A percentile compares a stretch with the other conserved stretches of the same genome.
phyloP scores from a whole-genome alignment of 768 basidiomycete species.

The Podaxis carcinomalis region DNA sequence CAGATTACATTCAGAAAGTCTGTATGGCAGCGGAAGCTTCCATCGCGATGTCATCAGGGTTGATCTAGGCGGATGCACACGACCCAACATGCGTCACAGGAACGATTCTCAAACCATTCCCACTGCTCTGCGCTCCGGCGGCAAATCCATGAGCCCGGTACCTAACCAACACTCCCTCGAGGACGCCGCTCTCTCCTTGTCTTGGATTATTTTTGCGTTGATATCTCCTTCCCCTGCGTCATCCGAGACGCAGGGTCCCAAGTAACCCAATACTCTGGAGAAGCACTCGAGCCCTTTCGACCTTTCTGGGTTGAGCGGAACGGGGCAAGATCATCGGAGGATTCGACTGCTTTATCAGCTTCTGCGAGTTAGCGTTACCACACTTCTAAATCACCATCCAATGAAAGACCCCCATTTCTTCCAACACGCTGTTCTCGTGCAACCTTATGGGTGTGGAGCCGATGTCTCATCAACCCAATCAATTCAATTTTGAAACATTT shows the following conservation, averaged over 20 bases:
- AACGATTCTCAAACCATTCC: slow-evolving; percentile 24
- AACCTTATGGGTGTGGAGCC: slow-evolving; percentile 35
- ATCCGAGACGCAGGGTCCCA: not conserved
- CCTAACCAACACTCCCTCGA: slow-evolving; percentile 10
- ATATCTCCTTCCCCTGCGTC: not conserved
- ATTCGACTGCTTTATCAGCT: not conserved
- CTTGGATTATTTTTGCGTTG: not conserved
- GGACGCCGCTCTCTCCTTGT: not conserved
- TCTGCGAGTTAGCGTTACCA: slow-evolving; percentile 1
- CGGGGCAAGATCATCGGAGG: slow-evolving; percentile 8
- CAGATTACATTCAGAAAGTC: slow-evolving; percentile 4
- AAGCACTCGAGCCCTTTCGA: not conserved
- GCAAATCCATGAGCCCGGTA: slow-evolving; percentile 25
- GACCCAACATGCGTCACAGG: slow-evolving; percentile 32
- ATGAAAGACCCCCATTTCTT: slow-evolving; percentile 8
- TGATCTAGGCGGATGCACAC: slow-evolving; percentile 7
- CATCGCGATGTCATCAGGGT: slow-evolving; percentile 10
- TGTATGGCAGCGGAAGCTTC: slow-evolving; percentile 2
- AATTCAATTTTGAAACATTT: slow-evolving; percentile 14
- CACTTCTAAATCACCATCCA: slow-evolving; percentile 7
- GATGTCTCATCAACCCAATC: slow-evolving; percentile 17
- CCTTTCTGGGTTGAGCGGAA: not conserved
- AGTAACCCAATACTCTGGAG: not conserved
- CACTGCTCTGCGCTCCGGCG: slow-evolving; percentile 23
- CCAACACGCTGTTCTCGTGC: slow-evolving; percentile 18